Percentiles rank a stretch among this genome's conserved stretches.
phyloP scores from a whole-genome alignment of 2,329 filamentous ascomycete species.

The Akanthomyces dipterigenus region DNA sequence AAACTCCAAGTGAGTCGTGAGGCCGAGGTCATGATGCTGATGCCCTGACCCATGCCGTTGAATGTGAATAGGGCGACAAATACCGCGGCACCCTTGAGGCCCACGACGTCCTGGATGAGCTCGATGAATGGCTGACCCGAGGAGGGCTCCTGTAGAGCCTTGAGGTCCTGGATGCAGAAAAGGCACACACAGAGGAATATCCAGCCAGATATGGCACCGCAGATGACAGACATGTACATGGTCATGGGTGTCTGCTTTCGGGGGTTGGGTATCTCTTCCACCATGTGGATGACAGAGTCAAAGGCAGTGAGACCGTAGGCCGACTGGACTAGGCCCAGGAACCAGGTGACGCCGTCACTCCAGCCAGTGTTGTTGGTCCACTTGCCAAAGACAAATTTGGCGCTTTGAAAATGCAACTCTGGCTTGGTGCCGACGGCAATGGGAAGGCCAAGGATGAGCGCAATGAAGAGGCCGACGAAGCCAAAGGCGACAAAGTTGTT shows the following conservation, averaged over 20 bases:
- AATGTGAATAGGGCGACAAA: slow-evolving; percentile 47
- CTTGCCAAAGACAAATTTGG: slow-evolving; percentile 43
- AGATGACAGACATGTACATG: slow-evolving; percentile 45
- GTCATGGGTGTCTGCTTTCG: slow-evolving; percentile 42
- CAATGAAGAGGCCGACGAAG: slow-evolving; percentile 45
- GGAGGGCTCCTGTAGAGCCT: slow-evolving; percentile 31
- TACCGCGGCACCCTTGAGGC: slow-evolving; percentile 32
- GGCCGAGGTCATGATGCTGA: slow-evolving; percentile 43
- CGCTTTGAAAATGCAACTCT: slow-evolving; percentile 39
- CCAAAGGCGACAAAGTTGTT: slow-evolving; percentile 51
- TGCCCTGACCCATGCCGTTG: slow-evolving; percentile 47
- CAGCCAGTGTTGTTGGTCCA: slow-evolving; percentile 44
- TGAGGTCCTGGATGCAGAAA: slow-evolving; percentile 42
- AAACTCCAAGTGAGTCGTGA: slow-evolving; percentile 49
- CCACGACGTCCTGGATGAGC: slow-evolving; percentile 32
- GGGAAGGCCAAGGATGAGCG: slow-evolving; percentile 43
- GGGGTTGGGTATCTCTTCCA: slow-evolving; percentile 49
- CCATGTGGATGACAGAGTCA: slow-evolving; percentile 52
- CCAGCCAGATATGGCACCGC: slow-evolving; percentile 42
- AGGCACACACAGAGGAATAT: slow-evolving; percentile 47
- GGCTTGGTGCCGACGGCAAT: slow-evolving; percentile 42
- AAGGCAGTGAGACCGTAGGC: slow-evolving; percentile 52
- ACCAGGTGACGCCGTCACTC: slow-evolving; percentile 50
- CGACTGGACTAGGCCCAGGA: slow-evolving; percentile 49
- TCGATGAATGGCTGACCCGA: slow-evolving; percentile 43